phyloP scores from a whole-genome alignment of 139 green algal genomes.

The Haematococcus sp. region DNA sequence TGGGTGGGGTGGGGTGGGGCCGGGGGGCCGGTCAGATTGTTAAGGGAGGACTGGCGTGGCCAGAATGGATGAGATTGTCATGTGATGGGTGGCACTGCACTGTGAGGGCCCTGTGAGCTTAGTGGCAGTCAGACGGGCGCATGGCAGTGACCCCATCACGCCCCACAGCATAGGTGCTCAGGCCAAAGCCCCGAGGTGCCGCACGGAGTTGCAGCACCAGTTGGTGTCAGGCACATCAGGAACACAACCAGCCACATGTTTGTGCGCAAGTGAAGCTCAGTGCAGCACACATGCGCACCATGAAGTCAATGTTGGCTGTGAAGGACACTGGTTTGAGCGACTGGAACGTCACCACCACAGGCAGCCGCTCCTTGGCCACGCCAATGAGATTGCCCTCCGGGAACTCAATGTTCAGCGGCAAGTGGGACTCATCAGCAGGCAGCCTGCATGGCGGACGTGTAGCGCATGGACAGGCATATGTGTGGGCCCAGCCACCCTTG shows the following conservation, averaged over 20 bases:
- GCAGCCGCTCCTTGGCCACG: conserved; percentile 71
- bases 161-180: too few species aligned
- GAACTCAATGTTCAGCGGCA: conserved; percentile 66
- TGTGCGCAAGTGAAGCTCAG: too few species aligned
- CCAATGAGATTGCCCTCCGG: conserved; percentile 71
- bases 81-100: too few species aligned
- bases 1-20: conserved; percentile 44
- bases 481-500: not conserved
- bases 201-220: too few species aligned
- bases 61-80: too few species aligned
- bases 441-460: conserved; percentile 22
- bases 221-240: too few species aligned
- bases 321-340: conserved; percentile 63
- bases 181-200: too few species aligned
- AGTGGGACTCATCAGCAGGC: conserved; percentile 56
- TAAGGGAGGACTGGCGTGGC: not conserved
- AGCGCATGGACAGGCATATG: not conserved
- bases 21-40: conserved; percentile 25
- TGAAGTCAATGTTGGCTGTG: conserved; percentile 73
- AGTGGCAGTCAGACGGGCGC: too few species aligned
- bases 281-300: too few species aligned
- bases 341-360: conserved; percentile 66
- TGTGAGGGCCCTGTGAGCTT: too few species aligned
- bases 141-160: too few species aligned
- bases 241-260: too few species aligned